These are phyloP conservation scores for Cercospora brassicicola DNA, from an alignment of 2,329 filamentous ascomycete genomes.

Conservation along the genomic window DNA sequence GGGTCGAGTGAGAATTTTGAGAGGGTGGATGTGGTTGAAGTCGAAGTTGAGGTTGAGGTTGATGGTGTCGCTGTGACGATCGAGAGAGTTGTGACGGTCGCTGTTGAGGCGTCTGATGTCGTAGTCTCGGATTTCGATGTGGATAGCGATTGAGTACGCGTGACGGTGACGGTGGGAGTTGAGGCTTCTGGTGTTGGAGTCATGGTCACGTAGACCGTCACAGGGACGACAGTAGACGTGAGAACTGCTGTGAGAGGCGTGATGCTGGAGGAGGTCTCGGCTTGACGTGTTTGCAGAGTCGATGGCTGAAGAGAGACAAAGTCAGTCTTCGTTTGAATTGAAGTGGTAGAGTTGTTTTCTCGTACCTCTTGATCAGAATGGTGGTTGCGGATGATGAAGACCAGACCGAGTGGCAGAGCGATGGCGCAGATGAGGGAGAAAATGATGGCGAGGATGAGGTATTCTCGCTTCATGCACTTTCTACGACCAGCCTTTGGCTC, in stretches of 20 bases:
- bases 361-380: constrained; percentile 11
- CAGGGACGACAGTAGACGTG: constrained; percentile 1
- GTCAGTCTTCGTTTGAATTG: not conserved
- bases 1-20: not conserved
- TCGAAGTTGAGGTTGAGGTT: not conserved
- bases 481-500: constrained; percentile 13
- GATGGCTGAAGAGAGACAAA: not conserved
- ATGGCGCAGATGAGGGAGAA: constrained; percentile 9
- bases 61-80: not conserved
- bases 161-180: not conserved
- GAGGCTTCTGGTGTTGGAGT: constrained; percentile 12
- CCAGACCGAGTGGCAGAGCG: constrained; percentile 6
- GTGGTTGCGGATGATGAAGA: constrained; percentile 7
- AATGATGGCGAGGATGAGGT: constrained; percentile 12
- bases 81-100: not conserved
- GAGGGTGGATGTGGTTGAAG: not conserved
- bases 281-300: constrained; percentile 12
- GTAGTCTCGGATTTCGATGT: not conserved
- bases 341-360: not conserved
- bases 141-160: not conserved
- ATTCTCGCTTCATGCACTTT: constrained; percentile 19
- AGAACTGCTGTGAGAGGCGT: constrained; percentile 5
- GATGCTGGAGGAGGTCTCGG: constrained; percentile 8
- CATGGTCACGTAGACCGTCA: constrained; percentile 17
- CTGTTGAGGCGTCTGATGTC: not conserved